Conservation (phyloP, 345 rosid genomes). For the thale cress (Arabidopsis thaliana) region DNA sequence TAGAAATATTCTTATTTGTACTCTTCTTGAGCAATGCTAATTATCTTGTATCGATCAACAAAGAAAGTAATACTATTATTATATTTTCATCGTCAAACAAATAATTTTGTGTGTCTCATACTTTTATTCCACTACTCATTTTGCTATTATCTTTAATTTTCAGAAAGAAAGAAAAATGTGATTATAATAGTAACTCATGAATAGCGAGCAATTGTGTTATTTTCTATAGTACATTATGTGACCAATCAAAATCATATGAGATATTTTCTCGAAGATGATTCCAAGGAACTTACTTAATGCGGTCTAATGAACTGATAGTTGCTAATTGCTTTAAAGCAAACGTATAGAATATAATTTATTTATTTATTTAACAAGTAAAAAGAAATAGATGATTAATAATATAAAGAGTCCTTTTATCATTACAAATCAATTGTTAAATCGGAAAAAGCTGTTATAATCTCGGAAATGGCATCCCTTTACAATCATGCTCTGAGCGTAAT, state of each 20-base stretch:
- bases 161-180: too few species aligned
- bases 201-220: not conserved
- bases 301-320: conserved; percentile 16
- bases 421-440: conserved; percentile 30
- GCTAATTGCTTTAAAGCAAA: conserved; percentile 21
- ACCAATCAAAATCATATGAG: conserved; percentile 10
- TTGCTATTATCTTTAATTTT: too few species aligned
- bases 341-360: not conserved
- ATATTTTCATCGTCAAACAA: too few species aligned
- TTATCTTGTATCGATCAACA: not conserved
- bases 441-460: conserved; percentile 43
- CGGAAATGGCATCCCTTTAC: conserved; percentile 42
- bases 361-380: conserved; percentile 13
- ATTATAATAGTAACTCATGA: not conserved
- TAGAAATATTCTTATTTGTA: not conserved
- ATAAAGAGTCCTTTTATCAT: conserved; percentile 29
- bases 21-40: not conserved
- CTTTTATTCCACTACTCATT: not conserved
- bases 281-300: conserved; percentile 29
- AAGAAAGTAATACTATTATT: too few species aligned
- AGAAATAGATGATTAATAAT: not conserved
- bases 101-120: too few species aligned
- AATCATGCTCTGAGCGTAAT: conserved; percentile 55
- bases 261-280: conserved; percentile 10
- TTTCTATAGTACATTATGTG: not conserved